Base-by-base conservation (phyloP, 2,329 filamentous ascomycete species). In the Cylindrodendrum hubeiense region DNA sequence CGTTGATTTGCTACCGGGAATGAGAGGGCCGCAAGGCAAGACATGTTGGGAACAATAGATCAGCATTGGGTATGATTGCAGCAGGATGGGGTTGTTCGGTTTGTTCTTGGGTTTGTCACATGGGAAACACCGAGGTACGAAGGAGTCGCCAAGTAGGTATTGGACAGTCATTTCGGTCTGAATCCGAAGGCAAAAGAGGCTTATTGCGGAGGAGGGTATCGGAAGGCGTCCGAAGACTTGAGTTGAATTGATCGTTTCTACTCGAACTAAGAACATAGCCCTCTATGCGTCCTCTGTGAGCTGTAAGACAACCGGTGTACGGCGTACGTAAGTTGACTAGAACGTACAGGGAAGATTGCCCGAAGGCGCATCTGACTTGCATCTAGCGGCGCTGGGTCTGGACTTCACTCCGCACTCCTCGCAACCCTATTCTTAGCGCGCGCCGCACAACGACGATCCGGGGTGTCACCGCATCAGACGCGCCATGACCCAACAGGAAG, bases 41-140 rank as follows among this genome's bases (percentile, higher is more conserved):
- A 13, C 41, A 61, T 37, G 57, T n/a, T 50, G 43, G 37, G 19
- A 44, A 51, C n/a, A 41, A 60, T 51, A 47, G 30, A 53, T 30
- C 22, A 21, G 33, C 19, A 43, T 34, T 56, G 19, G 19, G 53
- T 49, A 58, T 53, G 39, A 33, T 58, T 30, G 28, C 15, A 46
- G 24, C 34, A 17, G 37, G 44, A 24, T 17, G 17, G 13, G n/a
- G 4, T 21, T 28, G 30, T 46, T 33, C 15, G n/a, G 26, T 19
- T 44, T 39, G 37, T 21, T 60, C 41, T 22, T 37, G 15, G 41
- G 12, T 22, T 53, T 39, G 24, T 24, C 49, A 52, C n/a, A 34
- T 47, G 21, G 17, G 17, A 63, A 28, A 43, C 70, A 70, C 71
- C 71, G 71, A 73, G 71, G 71, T 56, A 60, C 47, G 53, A 33